Evolutionary conservation across 225 moss, liverwort and hornwort species (phyloP).

Genomic region (Marchantia polymorpha): DNA sequence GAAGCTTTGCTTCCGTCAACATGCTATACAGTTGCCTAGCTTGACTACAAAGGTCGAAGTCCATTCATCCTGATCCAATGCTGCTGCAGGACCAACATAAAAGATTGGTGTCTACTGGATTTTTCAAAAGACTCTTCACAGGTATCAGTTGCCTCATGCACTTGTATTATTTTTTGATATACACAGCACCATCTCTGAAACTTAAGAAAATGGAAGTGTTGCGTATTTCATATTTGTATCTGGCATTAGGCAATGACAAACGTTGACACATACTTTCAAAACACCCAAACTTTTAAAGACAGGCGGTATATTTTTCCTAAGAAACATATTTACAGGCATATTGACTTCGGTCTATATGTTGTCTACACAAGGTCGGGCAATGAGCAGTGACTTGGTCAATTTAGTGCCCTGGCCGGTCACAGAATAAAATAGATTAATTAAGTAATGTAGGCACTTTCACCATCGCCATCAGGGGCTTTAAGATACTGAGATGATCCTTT

Average conservation of each 20-base stretch:
- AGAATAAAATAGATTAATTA: not conserved
- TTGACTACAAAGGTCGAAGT: not conserved
- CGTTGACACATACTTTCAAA: not conserved
- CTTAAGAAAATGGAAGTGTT: too few species aligned
- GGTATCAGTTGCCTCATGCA: not conserved
- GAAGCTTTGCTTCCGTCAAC: too few species aligned
- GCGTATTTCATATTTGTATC: too few species aligned
- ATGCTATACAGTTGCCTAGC: not conserved
- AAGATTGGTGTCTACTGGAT: not conserved
- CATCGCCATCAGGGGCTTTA: slow-evolving; percentile 54
- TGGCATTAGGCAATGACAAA: too few species aligned
- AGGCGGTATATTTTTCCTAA: not conserved
- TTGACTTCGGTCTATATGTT: not conserved
- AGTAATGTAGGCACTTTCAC: slow-evolving; percentile 15
- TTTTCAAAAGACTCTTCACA: not conserved
- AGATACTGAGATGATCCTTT: slow-evolving; percentile 57
- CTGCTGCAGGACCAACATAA: slow-evolving; percentile 4
- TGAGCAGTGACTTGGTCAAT: too few species aligned
- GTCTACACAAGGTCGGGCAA: not conserved
- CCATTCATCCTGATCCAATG: slow-evolving; percentile 8
- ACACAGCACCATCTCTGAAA: not conserved
- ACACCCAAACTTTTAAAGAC: not conserved
- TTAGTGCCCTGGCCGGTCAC: too few species aligned
- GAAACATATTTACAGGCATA: too few species aligned
- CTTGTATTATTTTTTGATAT: not conserved